A percentile compares a stretch with the other conserved stretches of the same genome.
Conservation (phyloP, 305 asterid species). For the Rubia peregrina region DNA sequence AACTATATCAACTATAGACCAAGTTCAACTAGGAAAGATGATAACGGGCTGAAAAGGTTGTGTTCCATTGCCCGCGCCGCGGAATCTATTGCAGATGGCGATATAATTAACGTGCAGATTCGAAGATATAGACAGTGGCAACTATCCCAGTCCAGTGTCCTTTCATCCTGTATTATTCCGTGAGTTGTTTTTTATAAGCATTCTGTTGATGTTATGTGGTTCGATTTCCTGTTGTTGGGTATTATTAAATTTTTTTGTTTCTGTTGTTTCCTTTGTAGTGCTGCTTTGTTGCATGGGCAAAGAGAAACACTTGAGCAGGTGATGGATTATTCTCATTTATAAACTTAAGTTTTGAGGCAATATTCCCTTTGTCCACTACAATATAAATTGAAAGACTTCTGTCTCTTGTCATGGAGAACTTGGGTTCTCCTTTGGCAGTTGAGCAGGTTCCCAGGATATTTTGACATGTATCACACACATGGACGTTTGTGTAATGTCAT, state of each 20-base stretch:
- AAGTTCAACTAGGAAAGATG: conserved; percentile 68
- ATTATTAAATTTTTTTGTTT: conserved; percentile 15
- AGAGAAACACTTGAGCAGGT: conserved; percentile 88
- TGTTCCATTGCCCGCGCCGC: conserved; percentile 73
- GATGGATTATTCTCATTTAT: conserved; percentile 19
- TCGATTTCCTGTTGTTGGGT: not conserved
- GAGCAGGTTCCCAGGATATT: not conserved
- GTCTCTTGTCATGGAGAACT: not conserved
- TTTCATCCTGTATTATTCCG: conserved; percentile 87
- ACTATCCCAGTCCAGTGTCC: conserved; percentile 72
- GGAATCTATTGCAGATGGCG: conserved; percentile 96
- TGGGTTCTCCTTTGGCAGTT: not conserved
- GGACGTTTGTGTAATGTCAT: not conserved
- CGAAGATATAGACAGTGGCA: conserved; percentile 96
- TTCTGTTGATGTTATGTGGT: conserved; percentile 10
- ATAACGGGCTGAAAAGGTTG: conserved; percentile 75
- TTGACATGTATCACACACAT: not conserved
- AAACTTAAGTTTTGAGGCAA: not conserved
- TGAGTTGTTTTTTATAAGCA: conserved; percentile 33
- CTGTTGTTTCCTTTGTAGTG: conserved; percentile 41
- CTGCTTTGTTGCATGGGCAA: conserved; percentile 87
- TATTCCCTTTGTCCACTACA: not conserved
- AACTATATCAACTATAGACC: conserved; percentile 90
- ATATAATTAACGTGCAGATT: conserved; percentile 85
- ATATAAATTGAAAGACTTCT: not conserved